phyloP scores from a whole-genome alignment of 2,329 filamentous ascomycete species.

The Xylariales sp. region DNA sequence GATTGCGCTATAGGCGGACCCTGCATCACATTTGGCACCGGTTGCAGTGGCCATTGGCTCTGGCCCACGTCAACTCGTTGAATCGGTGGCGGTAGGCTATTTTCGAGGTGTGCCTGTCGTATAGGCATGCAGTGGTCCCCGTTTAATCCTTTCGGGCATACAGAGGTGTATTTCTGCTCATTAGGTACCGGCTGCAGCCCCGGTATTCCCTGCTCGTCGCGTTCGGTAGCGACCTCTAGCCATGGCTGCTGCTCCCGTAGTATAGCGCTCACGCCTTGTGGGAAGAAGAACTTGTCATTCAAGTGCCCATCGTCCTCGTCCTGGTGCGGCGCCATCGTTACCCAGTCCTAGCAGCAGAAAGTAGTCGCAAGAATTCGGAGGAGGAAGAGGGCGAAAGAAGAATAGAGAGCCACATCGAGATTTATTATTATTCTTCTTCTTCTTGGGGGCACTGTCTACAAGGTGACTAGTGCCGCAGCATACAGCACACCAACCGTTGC shows the following conservation, averaged over 20 bases:
- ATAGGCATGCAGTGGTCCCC: slow-evolving; percentile 2
- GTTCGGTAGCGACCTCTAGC: slow-evolving; percentile 12
- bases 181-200: slow-evolving; percentile 14
- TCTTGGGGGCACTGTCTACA: no score
- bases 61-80: slow-evolving; percentile 6
- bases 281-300: slow-evolving; percentile 16
- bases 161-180: slow-evolving; percentile 11
- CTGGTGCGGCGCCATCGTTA: slow-evolving; percentile 3
- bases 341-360: neutral
- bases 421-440: no score
- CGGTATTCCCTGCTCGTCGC: slow-evolving; percentile 14
- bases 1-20: neutral
- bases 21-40: no score
- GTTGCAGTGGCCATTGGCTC: neutral
- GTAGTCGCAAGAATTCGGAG: neutral
- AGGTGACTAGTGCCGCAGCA: no score
- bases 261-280: slow-evolving; percentile 2
- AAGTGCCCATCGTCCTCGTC: slow-evolving; percentile 13
- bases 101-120: slow-evolving; percentile 8
- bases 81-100: slow-evolving; percentile 10
- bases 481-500: no score
- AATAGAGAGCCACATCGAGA: no score
- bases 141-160: slow-evolving; percentile 7
- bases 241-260: slow-evolving; percentile 12
- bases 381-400: no score